These are phyloP conservation scores for Mayamaea pseudoterrestris DNA, from an alignment of 108 stramenopile species.

Conservation along the genomic window DNA sequence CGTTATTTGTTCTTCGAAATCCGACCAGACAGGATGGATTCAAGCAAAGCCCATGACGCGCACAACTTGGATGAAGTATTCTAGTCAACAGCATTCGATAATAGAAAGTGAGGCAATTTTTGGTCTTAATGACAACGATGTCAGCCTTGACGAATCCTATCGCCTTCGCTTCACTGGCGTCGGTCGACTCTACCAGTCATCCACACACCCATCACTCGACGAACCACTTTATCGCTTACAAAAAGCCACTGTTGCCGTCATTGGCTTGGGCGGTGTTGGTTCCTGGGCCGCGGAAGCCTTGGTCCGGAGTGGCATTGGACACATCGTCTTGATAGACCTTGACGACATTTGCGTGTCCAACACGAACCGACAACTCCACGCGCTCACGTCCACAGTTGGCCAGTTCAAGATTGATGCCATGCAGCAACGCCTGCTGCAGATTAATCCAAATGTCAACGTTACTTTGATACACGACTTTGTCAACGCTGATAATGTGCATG, in stretches of 20 bases:
- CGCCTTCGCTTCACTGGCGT: slow-evolving; percentile 6
- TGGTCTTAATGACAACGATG: too few species aligned
- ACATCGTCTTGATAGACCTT: slow-evolving; percentile 56
- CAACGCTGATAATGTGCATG: slow-evolving; percentile 47
- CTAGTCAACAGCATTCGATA: too few species aligned
- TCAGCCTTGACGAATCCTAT: too few species aligned
- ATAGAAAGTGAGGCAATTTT: too few species aligned
- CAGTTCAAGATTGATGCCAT: slow-evolving; percentile 70
- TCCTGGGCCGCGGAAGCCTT: slow-evolving; percentile 80
- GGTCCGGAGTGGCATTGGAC: slow-evolving; percentile 66
- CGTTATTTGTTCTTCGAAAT: too few species aligned
- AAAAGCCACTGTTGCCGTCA: slow-evolving; percentile 42
- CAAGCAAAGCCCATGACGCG: too few species aligned
- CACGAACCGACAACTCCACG: slow-evolving; percentile 78
- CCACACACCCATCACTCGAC: slow-evolving; percentile 3
- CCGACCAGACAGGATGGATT: too few species aligned
- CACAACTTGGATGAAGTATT: too few species aligned
- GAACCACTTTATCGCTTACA: slow-evolving; percentile 22
- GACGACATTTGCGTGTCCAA: slow-evolving; percentile 81
- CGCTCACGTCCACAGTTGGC: slow-evolving; percentile 42
- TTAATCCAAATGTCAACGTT: slow-evolving; percentile 60
- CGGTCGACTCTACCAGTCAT: slow-evolving; percentile 6
- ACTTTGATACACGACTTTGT: slow-evolving; percentile 64
- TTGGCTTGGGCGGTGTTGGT: slow-evolving; percentile 79
- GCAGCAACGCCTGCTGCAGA: slow-evolving; percentile 39